Conservation (phyloP, 176 grass and related monocot genomes). For the Aegilops bicornis region DNA sequence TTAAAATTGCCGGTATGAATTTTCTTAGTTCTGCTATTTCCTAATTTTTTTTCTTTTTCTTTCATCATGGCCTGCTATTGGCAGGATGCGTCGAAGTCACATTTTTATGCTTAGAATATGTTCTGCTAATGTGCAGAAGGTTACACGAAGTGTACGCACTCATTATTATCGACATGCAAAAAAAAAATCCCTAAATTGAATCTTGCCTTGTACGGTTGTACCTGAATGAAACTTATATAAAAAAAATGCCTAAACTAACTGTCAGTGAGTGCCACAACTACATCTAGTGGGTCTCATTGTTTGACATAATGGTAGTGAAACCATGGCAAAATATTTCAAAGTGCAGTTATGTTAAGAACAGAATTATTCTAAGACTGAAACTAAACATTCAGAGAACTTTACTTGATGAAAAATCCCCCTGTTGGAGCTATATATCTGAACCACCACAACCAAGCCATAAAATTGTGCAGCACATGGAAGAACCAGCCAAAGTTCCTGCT, state of each 20-base stretch:
- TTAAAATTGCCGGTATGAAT: conserved; percentile 63
- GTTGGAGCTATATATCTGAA: conserved; percentile 44
- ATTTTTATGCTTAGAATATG: background rate
- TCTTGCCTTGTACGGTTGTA: background rate
- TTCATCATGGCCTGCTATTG: background rate
- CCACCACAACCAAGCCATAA: conserved; percentile 38
- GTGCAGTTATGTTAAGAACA: too few species aligned
- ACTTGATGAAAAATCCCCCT: conserved; percentile 51
- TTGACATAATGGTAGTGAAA: too few species aligned
- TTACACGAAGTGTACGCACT: background rate
- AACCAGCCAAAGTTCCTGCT: conserved; percentile 19
- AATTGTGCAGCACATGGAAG: conserved; percentile 41
- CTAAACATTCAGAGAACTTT: conserved; percentile 15
- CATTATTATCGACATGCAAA: background rate
- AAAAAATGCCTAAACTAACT: background rate
- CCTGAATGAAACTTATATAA: background rate
- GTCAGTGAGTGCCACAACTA: background rate
- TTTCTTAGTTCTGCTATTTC: background rate
- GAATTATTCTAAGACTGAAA: too few species aligned
- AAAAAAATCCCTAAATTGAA: background rate
- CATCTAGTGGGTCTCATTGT: background rate
- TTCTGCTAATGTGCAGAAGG: background rate
- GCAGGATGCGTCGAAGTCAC: background rate
- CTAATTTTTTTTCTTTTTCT: too few species aligned
- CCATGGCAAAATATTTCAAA: too few species aligned